phyloP scores from a whole-genome alignment of 2,329 filamentous ascomycete genomes.

The Talaromyces sp. region DNA sequence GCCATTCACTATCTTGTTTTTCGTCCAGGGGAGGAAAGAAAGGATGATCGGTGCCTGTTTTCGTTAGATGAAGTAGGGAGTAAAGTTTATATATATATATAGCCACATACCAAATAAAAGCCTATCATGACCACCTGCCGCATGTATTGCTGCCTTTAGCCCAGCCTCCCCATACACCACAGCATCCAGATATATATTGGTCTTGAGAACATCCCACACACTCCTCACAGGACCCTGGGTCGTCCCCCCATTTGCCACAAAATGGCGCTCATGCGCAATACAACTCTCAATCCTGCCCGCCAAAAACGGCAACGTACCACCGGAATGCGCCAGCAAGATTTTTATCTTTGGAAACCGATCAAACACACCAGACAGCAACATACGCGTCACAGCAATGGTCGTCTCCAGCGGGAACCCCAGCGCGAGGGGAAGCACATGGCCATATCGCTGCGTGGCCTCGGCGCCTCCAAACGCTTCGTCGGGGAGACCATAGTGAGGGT shows the following conservation, averaged over 20 bases:
- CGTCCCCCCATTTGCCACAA: constrained; percentile 60
- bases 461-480: constrained; percentile 76
- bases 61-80: neutral
- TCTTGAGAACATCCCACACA: constrained; percentile 62
- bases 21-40: constrained; percentile 40
- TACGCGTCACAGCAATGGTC: constrained; percentile 80
- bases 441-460: constrained; percentile 64
- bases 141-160: constrained; percentile 72
- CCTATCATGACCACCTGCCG: constrained; percentile 42
- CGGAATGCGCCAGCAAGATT: constrained; percentile 80
- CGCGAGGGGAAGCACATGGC: constrained; percentile 80
- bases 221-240: constrained; percentile 55
- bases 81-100: neutral
- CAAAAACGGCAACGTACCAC: constrained; percentile 82
- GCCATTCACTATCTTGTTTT: constrained; percentile 34
- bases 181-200: constrained; percentile 81
- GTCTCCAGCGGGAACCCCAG: constrained; percentile 90
- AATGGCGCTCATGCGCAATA: constrained; percentile 73
- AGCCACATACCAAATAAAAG: constrained; percentile 35
- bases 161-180: constrained; percentile 53
- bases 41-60: constrained; percentile 40
- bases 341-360: constrained; percentile 66
- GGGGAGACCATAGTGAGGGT: constrained; percentile 88
- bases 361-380: constrained; percentile 84
- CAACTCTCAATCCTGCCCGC: constrained; percentile 87